Base-by-base conservation (phyloP, 2,329 filamentous ascomycete genomes). In the Aureobasidium vineae region DNA sequence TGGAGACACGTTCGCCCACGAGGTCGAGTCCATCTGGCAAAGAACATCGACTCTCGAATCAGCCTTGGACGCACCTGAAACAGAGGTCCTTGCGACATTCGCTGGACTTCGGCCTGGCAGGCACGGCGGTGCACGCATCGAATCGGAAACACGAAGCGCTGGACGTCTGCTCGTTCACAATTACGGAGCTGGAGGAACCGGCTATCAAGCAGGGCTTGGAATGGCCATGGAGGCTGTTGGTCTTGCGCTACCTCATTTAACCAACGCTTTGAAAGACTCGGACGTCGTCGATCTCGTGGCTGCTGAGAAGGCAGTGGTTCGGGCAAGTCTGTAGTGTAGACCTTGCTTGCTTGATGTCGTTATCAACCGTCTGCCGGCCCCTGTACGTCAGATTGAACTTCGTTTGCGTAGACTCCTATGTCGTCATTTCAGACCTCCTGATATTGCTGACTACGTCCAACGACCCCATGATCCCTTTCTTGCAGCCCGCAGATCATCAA, bases 11-110 rank as follows among this genome's bases (percentile, higher is more conserved):
- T 59, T 45, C 15, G 54, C 23, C 3, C 36, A 59, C 26, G 38
- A 59, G 38, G 26, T n/a, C 16, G 36, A 45, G 4, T 59, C 54
- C 23, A 59, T 59, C 21, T 59, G 54, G 38, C 54, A 45, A 21
- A 41, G 54, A 31, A 59, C 54, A 13, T 28, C 54, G n/a, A 45
- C 33, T 5, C 54, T 59, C 21, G 26, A 59, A 21, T 23, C 54
- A 23, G 21, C 54, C 2, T 26, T 59, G 21, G 5, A 33, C 16
- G 16, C 21, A 3, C 13, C 26, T 1, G 38, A 41, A n/a, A 59
- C 54, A 31, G 54, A 59, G 13, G n/a, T 45, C 11, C 38, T 59
- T 3, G 54, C 38, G n/a, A 19, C 36, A 1, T 59, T 59, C 19
- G 54, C 54, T 11, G 54, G 54, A 15, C 38, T 59, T 2, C 36